Evolutionary conservation across 2,329 filamentous ascomycete genomes (phyloP).

Genomic region (Sclerotinia sclerotiorum): DNA sequence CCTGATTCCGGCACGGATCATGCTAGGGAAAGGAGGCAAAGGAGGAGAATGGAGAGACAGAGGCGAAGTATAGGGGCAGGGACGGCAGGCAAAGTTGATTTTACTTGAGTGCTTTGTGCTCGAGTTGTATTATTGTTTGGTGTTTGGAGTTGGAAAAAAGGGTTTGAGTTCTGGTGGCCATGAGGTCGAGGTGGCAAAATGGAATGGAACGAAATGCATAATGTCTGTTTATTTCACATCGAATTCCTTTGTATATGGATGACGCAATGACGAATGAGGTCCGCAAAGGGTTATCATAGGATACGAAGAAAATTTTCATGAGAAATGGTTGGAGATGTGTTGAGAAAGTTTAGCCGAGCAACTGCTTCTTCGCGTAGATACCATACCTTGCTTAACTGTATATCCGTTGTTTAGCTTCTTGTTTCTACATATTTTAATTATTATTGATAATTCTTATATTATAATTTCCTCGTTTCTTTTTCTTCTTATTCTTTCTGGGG

Average conservation of each 20-base stretch:
- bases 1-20: constrained; percentile 36
- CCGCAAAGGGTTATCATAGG: not conserved
- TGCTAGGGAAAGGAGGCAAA: constrained; percentile 53
- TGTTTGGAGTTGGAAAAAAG: constrained; percentile 13
- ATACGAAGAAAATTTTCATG: not conserved
- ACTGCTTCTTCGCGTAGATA: constrained; percentile 6
- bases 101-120: constrained; percentile 3
- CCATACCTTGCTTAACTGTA: not conserved
- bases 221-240: constrained; percentile 5
- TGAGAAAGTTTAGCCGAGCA: not conserved
- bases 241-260: not conserved
- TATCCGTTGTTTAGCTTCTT: not conserved
- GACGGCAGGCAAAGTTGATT: constrained; percentile 18
- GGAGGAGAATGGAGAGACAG: constrained; percentile 55
- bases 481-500: not conserved
- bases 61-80: constrained; percentile 37
- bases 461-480: not conserved
- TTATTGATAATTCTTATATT: not conserved
- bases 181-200: not conserved
- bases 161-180: not conserved
- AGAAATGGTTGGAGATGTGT: not conserved
- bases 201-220: constrained; percentile 7
- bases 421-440: constrained; percentile 1
- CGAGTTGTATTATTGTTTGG: constrained; percentile 12
- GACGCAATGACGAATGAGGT: not conserved